phyloP scores from a whole-genome alignment of 495 filamentous ascomycete species.

The Collariella sp. region DNA sequence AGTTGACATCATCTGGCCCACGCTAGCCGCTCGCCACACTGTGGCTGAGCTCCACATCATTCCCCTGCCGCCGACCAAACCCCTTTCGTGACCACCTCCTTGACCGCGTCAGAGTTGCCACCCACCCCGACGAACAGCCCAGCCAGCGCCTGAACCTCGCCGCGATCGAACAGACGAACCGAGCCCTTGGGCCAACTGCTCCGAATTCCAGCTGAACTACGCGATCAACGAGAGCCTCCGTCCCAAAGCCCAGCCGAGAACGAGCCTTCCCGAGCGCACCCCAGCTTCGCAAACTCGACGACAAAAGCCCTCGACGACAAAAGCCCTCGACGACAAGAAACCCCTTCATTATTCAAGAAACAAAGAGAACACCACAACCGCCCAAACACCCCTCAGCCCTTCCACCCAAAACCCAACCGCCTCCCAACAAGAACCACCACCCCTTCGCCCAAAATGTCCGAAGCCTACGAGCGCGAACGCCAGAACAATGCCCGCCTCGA shows the following conservation, averaged over 20 bases:
- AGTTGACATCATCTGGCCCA: conserved; percentile 12
- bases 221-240: too few relatives aligned
- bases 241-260: too few relatives aligned
- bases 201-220: background rate
- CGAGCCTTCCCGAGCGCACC: too few relatives aligned
- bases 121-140: background rate
- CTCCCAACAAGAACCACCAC: background rate
- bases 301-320: too few relatives aligned
- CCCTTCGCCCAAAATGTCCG: conserved; percentile 65
- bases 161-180: background rate
- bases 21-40: conserved; percentile 4
- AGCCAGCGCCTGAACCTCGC: background rate
- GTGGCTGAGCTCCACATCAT: conserved; percentile 10
- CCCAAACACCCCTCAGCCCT: background rate
- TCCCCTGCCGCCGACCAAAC: background rate
- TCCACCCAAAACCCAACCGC: background rate
- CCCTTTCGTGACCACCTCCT: background rate
- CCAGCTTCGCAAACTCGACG: too few relatives aligned
- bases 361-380: background rate
- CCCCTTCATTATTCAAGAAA: background rate
- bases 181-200: background rate
- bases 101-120: conserved; percentile 1
- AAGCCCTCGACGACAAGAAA: background rate
- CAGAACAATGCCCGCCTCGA: conserved; percentile 95
- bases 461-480: conserved; percentile 88